phyloP scores from a whole-genome alignment of 345 rosid genomes.

The Corymbia maculata region DNA sequence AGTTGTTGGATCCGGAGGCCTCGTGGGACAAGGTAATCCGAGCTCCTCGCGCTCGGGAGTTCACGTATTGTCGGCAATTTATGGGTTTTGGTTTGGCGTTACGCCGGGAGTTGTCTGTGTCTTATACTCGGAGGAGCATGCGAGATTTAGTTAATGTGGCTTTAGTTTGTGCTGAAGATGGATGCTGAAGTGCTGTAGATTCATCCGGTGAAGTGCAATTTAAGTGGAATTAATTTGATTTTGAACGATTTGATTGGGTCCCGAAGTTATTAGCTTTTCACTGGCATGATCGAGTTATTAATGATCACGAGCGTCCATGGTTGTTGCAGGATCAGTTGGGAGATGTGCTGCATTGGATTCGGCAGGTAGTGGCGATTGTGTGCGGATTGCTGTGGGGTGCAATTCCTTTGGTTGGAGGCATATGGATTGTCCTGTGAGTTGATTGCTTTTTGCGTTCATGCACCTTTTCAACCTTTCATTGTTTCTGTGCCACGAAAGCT shows the following conservation, averaged over 20 bases:
- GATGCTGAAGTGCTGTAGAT: neutral
- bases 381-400: slow-evolving; percentile 89
- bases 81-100: neutral
- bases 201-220: neutral
- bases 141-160: neutral
- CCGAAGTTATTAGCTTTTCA: neutral
- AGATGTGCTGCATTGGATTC: slow-evolving; percentile 95
- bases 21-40: slow-evolving; percentile 76
- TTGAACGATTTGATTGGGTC: neutral
- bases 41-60: neutral
- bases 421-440: slow-evolving; percentile 83
- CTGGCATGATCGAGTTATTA: neutral
- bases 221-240: neutral
- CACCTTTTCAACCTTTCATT: neutral
- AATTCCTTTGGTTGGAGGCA: slow-evolving; percentile 79
- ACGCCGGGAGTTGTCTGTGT: neutral
- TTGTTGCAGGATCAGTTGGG: slow-evolving; percentile 85
- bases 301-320: neutral
- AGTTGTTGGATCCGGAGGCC: slow-evolving; percentile 80
- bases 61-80: neutral
- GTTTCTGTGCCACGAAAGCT: neutral
- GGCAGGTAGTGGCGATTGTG: slow-evolving; percentile 68
- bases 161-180: neutral
- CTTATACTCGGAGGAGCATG: neutral
- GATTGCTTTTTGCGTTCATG: neutral